phyloP scores from a whole-genome alignment of 768 basidiomycete genomes.

The Tephrocybe rancida region DNA sequence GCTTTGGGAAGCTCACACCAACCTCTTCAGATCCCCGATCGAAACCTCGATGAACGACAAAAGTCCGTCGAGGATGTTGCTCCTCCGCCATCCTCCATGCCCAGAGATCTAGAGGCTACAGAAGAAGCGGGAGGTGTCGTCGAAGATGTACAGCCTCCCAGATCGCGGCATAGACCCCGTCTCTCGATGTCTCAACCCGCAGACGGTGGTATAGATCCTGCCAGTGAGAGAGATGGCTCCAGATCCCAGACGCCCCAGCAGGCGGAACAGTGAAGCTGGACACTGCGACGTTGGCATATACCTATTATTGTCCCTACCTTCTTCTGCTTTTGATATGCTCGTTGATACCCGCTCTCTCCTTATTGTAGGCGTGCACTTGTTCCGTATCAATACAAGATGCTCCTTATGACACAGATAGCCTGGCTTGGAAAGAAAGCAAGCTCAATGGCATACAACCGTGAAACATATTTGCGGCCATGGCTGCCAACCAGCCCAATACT shows the following conservation, averaged over 20 bases:
- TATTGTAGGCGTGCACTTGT: too few species aligned
- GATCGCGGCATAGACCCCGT: conserved; percentile 31
- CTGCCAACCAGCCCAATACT: too few species aligned
- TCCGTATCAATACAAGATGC: too few species aligned
- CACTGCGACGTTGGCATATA: too few species aligned
- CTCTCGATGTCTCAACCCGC: conserved; percentile 53
- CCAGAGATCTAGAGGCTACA: conserved; percentile 15
- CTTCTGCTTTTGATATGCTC: too few species aligned
- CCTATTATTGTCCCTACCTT: too few species aligned
- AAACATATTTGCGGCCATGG: too few species aligned
- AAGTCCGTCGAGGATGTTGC: conserved; percentile 10
- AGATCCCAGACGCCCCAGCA: background rate
- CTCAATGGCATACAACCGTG: too few species aligned
- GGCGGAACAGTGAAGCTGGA: background rate
- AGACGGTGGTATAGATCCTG: conserved; percentile 49
- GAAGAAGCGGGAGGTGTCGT: conserved; percentile 23
- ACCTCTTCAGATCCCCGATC: conserved; percentile 38
- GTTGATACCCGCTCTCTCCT: too few species aligned
- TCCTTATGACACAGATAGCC: too few species aligned
- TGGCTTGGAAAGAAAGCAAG: too few species aligned
- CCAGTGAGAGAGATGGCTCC: conserved; percentile 39
- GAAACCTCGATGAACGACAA: conserved; percentile 34
- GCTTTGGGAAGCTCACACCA: background rate
- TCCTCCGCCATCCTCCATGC: conserved; percentile 15
- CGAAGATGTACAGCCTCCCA: conserved; percentile 5